Percentiles rank a stretch among this genome's conserved stretches.
Conservation (phyloP, 495 filamentous ascomycete species). For the Neohortaea acidophila region DNA sequence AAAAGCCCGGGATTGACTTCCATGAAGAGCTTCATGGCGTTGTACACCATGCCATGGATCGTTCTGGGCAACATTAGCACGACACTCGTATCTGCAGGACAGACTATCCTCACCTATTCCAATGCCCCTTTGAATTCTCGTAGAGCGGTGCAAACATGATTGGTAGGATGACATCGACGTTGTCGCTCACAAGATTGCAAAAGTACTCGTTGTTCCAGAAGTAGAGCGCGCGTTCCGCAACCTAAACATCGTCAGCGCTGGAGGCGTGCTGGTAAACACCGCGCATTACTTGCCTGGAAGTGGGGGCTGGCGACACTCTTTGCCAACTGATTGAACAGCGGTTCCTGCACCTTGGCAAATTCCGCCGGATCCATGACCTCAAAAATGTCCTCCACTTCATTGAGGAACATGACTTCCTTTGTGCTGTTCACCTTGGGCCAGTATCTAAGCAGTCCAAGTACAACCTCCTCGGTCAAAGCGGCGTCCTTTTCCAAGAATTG, state of each 20-base stretch:
- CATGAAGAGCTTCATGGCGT: slow-evolving; percentile 99
- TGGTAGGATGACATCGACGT: slow-evolving; percentile 92
- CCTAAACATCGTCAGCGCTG: slow-evolving; percentile 30
- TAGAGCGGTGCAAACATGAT: slow-evolving; percentile 99
- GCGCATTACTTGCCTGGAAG: slow-evolving; percentile 56
- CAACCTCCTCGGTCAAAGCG: slow-evolving; percentile 93
- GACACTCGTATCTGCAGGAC: neutral
- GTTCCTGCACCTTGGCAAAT: slow-evolving; percentile 97
- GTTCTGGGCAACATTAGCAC: slow-evolving; percentile 42
- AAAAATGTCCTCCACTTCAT: slow-evolving; percentile 98
- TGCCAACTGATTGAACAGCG: slow-evolving; percentile 88
- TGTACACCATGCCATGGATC: slow-evolving; percentile 99
- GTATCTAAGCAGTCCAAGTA: slow-evolving; percentile 84
- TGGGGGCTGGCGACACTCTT: slow-evolving; percentile 97
- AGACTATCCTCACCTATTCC: slow-evolving; percentile 63
- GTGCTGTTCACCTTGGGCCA: slow-evolving; percentile 99
- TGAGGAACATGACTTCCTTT: slow-evolving; percentile 99
- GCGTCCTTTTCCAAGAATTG: slow-evolving; percentile 99
- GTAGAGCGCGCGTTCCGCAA: slow-evolving; percentile 91
- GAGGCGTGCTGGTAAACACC: neutral
- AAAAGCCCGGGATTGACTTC: slow-evolving; percentile 98
- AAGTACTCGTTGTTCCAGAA: slow-evolving; percentile 99
- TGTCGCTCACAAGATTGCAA: slow-evolving; percentile 97
- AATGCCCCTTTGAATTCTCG: slow-evolving; percentile 98
- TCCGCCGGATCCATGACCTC: slow-evolving; percentile 99